Evolutionary conservation across 805 yeast species (phyloP).

Genomic region (Candida boleticola): DNA sequence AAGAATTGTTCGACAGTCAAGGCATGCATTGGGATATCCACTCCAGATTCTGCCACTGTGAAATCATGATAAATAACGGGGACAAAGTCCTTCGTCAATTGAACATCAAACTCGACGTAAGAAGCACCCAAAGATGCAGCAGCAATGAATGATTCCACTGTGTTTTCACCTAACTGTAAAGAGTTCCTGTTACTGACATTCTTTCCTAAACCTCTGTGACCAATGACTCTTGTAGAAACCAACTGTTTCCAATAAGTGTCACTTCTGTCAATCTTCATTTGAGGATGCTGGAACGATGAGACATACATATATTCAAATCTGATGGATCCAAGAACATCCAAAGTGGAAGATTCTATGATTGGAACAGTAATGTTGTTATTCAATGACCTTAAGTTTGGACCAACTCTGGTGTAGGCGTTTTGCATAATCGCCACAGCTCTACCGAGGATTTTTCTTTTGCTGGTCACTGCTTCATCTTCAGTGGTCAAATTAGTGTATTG

Average conservation of each 20-base stretch:
- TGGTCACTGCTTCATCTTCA: not conserved
- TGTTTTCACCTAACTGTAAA: constrained; percentile 91
- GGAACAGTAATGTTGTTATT: constrained; percentile 69
- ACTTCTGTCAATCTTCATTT: constrained; percentile 61
- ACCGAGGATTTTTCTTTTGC: constrained; percentile 49
- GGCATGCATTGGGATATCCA: constrained; percentile 94
- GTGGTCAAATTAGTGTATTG: constrained; percentile 35
- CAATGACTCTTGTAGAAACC: constrained; percentile 87
- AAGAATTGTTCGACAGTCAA: constrained; percentile 87
- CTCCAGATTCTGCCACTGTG: constrained; percentile 91
- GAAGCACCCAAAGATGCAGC: constrained; percentile 97
- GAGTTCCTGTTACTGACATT: constrained; percentile 70
- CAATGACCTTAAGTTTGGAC: constrained; percentile 63
- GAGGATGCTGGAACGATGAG: constrained; percentile 69
- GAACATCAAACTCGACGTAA: constrained; percentile 96
- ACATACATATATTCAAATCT: constrained; percentile 73
- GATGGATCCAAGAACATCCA: constrained; percentile 75
- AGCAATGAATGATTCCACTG: constrained; percentile 91
- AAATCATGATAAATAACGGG: constrained; percentile 97
- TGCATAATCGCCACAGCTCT: constrained; percentile 77
- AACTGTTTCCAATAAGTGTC: constrained; percentile 90
- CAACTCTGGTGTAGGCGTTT: constrained; percentile 62
- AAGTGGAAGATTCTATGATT: constrained; percentile 64
- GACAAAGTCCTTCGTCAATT: constrained; percentile 82
- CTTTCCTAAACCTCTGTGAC: constrained; percentile 94